A percentile compares a stretch with the other conserved stretches of the same genome.
Conservation (phyloP, 2,329 filamentous ascomycete genomes). For the Proliferodiscus dingleyae region DNA sequence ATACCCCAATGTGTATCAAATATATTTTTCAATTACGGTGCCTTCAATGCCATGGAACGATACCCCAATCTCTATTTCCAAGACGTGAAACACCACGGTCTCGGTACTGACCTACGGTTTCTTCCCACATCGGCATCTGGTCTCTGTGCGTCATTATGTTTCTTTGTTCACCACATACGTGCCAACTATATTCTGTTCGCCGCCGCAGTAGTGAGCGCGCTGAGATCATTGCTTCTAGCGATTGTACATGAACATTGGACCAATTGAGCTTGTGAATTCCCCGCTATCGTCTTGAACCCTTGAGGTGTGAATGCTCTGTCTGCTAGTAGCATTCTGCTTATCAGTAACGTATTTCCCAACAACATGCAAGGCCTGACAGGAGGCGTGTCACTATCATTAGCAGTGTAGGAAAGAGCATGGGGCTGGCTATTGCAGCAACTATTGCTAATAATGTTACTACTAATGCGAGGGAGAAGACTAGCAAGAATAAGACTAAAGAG, state of each 20-base stretch:
- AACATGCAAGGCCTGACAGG: background rate
- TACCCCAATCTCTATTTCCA: background rate
- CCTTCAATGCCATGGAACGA: background rate
- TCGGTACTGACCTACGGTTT: background rate
- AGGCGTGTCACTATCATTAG: background rate
- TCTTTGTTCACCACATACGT: background rate
- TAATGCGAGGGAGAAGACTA: no score
- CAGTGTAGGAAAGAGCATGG: background rate
- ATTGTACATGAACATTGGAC: background rate
- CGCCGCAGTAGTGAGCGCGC: background rate
- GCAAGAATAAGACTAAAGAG: background rate
- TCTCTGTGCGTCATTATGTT: background rate
- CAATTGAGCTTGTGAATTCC: background rate
- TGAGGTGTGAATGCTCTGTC: background rate
- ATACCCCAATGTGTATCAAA: constrained; percentile 26
- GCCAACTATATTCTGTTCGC: background rate
- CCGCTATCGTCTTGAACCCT: background rate
- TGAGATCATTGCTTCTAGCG: background rate
- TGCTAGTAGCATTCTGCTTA: background rate
- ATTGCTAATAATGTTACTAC: background rate
- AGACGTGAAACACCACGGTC: background rate
- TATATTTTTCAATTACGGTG: background rate
- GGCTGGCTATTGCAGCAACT: background rate
- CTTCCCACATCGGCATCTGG: background rate
- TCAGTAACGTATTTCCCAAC: background rate